Base-by-base conservation (phyloP, 2,329 filamentous ascomycete genomes). In the Chaetomium sp. region DNA sequence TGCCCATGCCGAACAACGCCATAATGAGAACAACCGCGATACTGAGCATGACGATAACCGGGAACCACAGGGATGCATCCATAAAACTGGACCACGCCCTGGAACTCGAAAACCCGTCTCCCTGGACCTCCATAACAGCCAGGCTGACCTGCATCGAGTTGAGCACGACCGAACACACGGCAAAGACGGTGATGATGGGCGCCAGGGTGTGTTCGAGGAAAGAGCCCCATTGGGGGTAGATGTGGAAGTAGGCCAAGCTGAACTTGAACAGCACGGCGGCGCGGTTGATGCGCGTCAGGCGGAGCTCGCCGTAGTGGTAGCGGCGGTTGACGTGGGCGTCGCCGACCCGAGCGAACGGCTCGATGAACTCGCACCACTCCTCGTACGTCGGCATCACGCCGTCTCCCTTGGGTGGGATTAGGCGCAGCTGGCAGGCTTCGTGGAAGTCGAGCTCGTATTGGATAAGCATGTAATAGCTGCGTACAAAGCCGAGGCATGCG, bases 221-320 rank as follows among this genome's bases (percentile, higher is more conserved):
- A 0, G 69, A 70, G 1, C 72, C 71, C 72, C 72, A 74, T 62
- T 74, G 72, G 25, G 70, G 70, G 54, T 69, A 67, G 56, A 73
- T 70, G 54, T 74, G 72, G 62, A 71, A 72, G 58, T 73, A 74
- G 25, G 72, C 71, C 49, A 74, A 62, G 5, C 57, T 65, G 25
- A 61, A 35, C 49, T 38, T 62, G 54, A 70, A 68, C 1, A 74
- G 29, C 35, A 70, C 21, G 33, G 72, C 65, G 4, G 69, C 68
- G 57, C 67, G 67, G 66, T 78, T 78, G 63, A 78, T 72, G 13
- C 76, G 71, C 3, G 70, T 73, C 13, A 79, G 72, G 4, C 76
- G 75, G 19, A 80, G 71, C 67, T 79, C 77, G 50, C 78, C 78
- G 63, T 75, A 78, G 31, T 70, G 50, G 66, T 75, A 80, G 1